A percentile compares a stretch with the other conserved stretches of the same genome.
phyloP scores from a whole-genome alignment of 345 rosid species.

The Salix viminalis region DNA sequence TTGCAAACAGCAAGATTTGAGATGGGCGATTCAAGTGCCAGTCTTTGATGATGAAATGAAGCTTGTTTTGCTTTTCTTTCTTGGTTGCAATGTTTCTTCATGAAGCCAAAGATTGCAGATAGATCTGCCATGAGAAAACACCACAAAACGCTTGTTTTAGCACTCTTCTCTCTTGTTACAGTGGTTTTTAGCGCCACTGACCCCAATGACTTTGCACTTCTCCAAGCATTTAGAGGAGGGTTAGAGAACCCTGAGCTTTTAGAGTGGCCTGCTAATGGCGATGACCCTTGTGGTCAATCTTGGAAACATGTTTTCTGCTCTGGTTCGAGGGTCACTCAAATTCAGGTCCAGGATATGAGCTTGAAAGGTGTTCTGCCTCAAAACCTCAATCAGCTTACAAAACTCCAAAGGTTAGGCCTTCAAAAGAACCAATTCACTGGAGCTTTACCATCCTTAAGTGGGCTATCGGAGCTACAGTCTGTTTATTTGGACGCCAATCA shows the following conservation, averaged over 20 bases:
- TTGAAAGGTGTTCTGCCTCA: conserved; percentile 63
- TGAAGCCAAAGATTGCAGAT: conserved; percentile 10
- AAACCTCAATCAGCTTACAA: conserved; percentile 49
- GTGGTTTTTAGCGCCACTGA: conserved; percentile 42
- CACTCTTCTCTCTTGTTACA: conserved; percentile 20
- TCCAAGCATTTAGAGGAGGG: conserved; percentile 53
- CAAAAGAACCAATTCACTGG: conserved; percentile 64
- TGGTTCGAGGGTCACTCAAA: conserved; percentile 49
- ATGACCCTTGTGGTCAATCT: conserved; percentile 62
- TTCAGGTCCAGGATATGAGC: conserved; percentile 54
- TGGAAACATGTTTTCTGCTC: conserved; percentile 58
- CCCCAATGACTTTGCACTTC: conserved; percentile 46
- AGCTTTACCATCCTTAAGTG: conserved; percentile 50
- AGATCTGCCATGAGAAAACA: conserved; percentile 34
- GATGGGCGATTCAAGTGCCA: conserved; percentile 18
- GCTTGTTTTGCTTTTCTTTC: conserved; percentile 6
- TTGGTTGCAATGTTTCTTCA: conserved; percentile 5
- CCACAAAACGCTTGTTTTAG: conserved; percentile 24
- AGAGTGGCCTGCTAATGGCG: conserved; percentile 57
- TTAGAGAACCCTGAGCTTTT: conserved; percentile 61
- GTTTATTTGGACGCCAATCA: conserved; percentile 55
- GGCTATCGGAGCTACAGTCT: conserved; percentile 42
- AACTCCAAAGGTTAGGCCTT: conserved; percentile 51
- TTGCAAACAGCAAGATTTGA: conserved; percentile 35
- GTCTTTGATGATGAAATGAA: conserved; percentile 25